phyloP scores from a whole-genome alignment of 495 filamentous ascomycete genomes.

The Trichocladium antarcticum region DNA sequence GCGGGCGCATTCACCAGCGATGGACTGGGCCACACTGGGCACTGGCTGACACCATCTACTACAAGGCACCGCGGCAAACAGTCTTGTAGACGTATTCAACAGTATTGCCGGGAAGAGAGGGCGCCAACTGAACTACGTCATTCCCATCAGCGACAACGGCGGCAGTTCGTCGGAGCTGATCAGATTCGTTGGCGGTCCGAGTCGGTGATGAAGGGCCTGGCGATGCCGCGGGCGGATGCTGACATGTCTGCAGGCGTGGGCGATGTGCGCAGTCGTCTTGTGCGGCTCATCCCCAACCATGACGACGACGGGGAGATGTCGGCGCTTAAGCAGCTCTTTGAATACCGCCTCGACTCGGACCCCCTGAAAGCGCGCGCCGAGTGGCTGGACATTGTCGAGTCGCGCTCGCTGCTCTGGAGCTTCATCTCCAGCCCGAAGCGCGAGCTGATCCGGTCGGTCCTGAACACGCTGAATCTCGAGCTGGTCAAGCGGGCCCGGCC shows the following conservation, averaged over 20 bases:
- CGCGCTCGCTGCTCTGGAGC: conserved; percentile 60
- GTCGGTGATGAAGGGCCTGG: conserved; percentile 18
- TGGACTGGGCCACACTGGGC: not conserved
- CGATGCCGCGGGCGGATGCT: not conserved
- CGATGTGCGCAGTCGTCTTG: conserved; percentile 78
- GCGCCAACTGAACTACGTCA: conserved; percentile 67
- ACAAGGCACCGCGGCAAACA: conserved; percentile 78
- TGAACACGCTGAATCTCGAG: conserved; percentile 80
- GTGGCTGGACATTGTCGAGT: conserved; percentile 87
- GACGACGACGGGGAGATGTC: conserved; percentile 50
- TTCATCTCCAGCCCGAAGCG: conserved; percentile 72
- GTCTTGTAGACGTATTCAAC: conserved; percentile 82
- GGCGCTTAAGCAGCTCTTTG: conserved; percentile 72
- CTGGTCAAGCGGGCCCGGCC: conserved; percentile 78
- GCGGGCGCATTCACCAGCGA: not conserved
- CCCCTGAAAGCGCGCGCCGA: conserved; percentile 46
- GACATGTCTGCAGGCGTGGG: conserved; percentile 51
- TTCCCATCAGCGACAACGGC: conserved; percentile 92
- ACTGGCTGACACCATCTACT: not conserved
- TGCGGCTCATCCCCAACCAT: conserved; percentile 70
- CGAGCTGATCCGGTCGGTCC: conserved; percentile 82
- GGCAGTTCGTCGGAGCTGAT: conserved; percentile 87
- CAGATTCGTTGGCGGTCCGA: conserved; percentile 80
- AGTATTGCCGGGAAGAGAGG: conserved; percentile 57
- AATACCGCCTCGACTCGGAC: conserved; percentile 61